Conservation (phyloP, 2,329 filamentous ascomycete genomes). For the Juglanconis oblonga region DNA sequence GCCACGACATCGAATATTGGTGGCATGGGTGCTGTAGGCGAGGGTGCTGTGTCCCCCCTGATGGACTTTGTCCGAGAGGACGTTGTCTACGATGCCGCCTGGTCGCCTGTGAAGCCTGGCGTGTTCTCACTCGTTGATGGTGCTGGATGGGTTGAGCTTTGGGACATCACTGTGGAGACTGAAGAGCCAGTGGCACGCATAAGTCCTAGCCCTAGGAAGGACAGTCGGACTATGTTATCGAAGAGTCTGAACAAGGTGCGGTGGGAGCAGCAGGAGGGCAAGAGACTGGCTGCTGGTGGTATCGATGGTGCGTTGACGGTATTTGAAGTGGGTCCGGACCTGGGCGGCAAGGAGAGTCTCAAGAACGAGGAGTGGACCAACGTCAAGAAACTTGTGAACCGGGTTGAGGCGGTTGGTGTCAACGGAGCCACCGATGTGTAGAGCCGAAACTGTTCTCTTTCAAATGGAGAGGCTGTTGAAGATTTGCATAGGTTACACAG, state of each 20-base stretch:
- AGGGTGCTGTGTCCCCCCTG: slow-evolving; percentile 65
- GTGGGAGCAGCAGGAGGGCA: slow-evolving; percentile 89
- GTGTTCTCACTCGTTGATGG: slow-evolving; percentile 95
- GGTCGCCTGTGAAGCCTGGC: slow-evolving; percentile 91
- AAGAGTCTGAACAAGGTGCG: slow-evolving; percentile 91
- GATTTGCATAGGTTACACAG: slow-evolving; percentile 8
- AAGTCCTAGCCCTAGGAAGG: slow-evolving; percentile 64
- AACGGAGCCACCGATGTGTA: slow-evolving; percentile 45
- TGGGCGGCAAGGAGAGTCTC: slow-evolving; percentile 80
- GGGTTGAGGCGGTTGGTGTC: slow-evolving; percentile 62
- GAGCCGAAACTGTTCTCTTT: neutral
- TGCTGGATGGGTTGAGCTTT: slow-evolving; percentile 86
- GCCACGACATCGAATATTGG: slow-evolving; percentile 64
- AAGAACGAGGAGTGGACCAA: slow-evolving; percentile 88
- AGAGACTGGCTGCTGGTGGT: slow-evolving; percentile 82
- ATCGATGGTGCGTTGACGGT: slow-evolving; percentile 88
- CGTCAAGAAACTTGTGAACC: slow-evolving; percentile 84
- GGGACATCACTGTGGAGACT: slow-evolving; percentile 89
- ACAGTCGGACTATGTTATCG: slow-evolving; percentile 66
- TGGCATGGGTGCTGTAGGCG: slow-evolving; percentile 32
- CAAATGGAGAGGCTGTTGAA: neutral
- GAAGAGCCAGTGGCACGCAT: slow-evolving; percentile 87
- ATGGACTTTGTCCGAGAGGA: slow-evolving; percentile 93
- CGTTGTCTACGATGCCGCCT: slow-evolving; percentile 91
- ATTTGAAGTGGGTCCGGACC: slow-evolving; percentile 81